A percentile compares a stretch with the other conserved stretches of the same genome.
phyloP scores from a whole-genome alignment of 176 grass and related monocot species.

The Cenchrus fungigraminus region DNA sequence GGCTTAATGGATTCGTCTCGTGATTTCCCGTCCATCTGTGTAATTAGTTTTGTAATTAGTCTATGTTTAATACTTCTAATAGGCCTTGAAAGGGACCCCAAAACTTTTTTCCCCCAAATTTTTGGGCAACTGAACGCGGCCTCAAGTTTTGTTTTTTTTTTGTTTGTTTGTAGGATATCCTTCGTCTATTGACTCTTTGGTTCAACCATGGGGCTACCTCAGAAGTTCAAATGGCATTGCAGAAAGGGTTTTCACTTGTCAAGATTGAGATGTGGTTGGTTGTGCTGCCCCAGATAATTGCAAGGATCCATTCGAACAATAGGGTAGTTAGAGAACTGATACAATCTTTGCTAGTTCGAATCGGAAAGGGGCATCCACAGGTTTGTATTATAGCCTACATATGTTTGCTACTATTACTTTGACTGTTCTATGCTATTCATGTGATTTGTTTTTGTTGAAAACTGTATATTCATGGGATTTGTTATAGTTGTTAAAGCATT shows the following conservation, averaged over 20 bases:
- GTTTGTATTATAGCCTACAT: slow-evolving; percentile 54
- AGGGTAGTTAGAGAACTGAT: slow-evolving; percentile 92
- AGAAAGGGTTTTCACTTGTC: slow-evolving; percentile 89
- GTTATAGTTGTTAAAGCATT: not conserved
- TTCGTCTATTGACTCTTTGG: slow-evolving; percentile 95
- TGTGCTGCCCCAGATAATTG: slow-evolving; percentile 98
- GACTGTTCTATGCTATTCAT: not conserved
- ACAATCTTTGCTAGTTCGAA: slow-evolving; percentile 88
- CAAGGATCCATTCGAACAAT: slow-evolving; percentile 98
- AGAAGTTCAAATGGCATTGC: slow-evolving; percentile 89
- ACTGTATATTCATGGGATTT: not conserved
- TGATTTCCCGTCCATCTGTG: too few species aligned
- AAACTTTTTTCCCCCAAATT: too few species aligned
- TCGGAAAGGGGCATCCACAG: slow-evolving; percentile 95
- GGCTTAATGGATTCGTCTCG: too few species aligned
- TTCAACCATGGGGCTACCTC: slow-evolving; percentile 88
- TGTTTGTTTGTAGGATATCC: slow-evolving; percentile 79
- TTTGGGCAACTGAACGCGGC: too few species aligned
- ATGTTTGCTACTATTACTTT: slow-evolving; percentile 4
- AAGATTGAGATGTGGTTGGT: slow-evolving; percentile 99
- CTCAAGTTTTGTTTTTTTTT: slow-evolving; percentile 7
- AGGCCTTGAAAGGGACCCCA: too few species aligned
- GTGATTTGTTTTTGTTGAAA: not conserved
- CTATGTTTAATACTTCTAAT: too few species aligned
- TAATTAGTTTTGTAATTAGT: too few species aligned